Evolutionary conservation across 768 basidiomycete species (phyloP), one percentile per base, ranked within the genome.

Genomic region (Ramaria sp.): DNA sequence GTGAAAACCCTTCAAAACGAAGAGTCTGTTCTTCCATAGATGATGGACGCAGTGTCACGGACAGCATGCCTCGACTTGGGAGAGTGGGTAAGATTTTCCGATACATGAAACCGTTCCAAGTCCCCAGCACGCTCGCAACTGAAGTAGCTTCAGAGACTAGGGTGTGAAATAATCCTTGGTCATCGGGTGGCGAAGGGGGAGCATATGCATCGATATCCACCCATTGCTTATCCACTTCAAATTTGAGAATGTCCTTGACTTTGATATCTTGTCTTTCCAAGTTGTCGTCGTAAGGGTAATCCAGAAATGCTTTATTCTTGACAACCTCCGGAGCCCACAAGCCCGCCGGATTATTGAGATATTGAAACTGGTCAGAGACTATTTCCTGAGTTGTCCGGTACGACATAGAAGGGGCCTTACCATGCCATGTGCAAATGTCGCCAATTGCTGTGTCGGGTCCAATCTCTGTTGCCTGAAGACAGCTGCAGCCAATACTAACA

Each of bases 41-140:
- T 6, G 54, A 53, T n/a, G 52, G 48, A 17, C 10, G 43, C 13
- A 57, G 53, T 34, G 43, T 52, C 49, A 62, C 45, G 33, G 41
- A 51, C 4, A 61, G 59, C 19, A 63, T 63, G 17, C 59, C 48
- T 49, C 48, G 24, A 24, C 48, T 2, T 1, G 48, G 57, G 33
- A 57, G 57, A 10, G 20, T 49, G 7, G 48, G 22, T 19, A 27
- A 34, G 17, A 34, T 20, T 3, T 49, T 49, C 31, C 48, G 48
- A 49, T 49, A 49, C n/a, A 4, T 50, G 56, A 67, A 61, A 0
- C 64, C 66, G 33, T 68, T 56, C 67, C 67, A 68, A 10, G 61
- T 37, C 0, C 67, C 67, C 0, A 68, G 45, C 42, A 62, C 59
- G 19, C 7, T 45, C 54, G 41, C 59, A 53, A 57, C 34, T 53